Evolutionary conservation across 2,329 filamentous ascomycete genomes (phyloP).

Genomic region (Tolypocladium amazonense): DNA sequence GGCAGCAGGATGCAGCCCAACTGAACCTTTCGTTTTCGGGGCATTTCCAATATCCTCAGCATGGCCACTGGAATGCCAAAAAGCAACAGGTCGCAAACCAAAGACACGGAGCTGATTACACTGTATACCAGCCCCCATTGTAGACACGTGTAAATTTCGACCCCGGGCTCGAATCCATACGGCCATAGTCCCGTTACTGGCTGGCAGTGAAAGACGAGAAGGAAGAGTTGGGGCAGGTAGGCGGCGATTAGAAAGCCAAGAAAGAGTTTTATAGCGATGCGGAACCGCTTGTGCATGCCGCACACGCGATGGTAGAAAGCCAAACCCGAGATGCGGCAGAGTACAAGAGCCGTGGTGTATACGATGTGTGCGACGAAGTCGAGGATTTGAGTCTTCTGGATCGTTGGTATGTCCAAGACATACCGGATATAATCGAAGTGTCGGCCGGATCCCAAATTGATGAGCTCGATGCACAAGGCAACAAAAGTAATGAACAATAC

Average conservation of each 20-base stretch:
- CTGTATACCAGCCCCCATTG: conserved; percentile 41
- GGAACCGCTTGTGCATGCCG: conserved; percentile 23
- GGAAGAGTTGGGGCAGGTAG: conserved; percentile 35
- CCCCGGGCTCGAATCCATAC: conserved; percentile 33
- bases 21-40: conserved; percentile 32
- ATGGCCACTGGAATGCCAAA: conserved; percentile 39
- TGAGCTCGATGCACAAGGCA: conserved; percentile 30
- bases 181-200: conserved; percentile 42
- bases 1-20: conserved; percentile 36
- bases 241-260: conserved; percentile 26
- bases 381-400: conserved; percentile 32
- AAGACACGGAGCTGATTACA: conserved; percentile 36
- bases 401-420: conserved; percentile 28
- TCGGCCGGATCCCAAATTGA: conserved; percentile 35
- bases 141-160: conserved; percentile 30
- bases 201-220: conserved; percentile 39
- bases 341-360: conserved; percentile 37
- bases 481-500: conserved; percentile 30
- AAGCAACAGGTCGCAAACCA: conserved; percentile 37
- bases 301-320: conserved; percentile 40
- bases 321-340: conserved; percentile 40
- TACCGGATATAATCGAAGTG: conserved; percentile 35
- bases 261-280: conserved; percentile 22
- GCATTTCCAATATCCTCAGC: conserved; percentile 33
- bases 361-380: conserved; percentile 41